These are phyloP conservation scores for Afroboletus lepidellus DNA, from an alignment of 1,284 basidiomycete species.

Conservation along the genomic window DNA sequence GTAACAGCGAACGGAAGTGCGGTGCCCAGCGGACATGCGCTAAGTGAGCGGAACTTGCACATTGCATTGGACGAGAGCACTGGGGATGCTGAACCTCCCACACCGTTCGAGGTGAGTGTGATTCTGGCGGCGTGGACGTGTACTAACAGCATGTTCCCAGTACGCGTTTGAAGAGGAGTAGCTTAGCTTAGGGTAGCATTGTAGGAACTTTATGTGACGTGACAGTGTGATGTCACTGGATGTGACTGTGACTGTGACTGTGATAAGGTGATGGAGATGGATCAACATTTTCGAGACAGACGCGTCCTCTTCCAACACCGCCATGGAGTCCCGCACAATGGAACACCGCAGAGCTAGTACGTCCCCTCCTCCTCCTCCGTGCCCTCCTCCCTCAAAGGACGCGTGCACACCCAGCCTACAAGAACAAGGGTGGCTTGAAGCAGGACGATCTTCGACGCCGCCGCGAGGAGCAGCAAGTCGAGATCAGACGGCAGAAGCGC, in stretches of 20 bases:
- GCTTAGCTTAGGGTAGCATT: neutral
- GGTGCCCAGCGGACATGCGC: slow-evolving; percentile 22
- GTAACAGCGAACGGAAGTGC: slow-evolving; percentile 28
- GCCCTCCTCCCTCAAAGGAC: slow-evolving; percentile 9
- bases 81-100: slow-evolving; percentile 77
- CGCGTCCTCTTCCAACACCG: slow-evolving; percentile 27
- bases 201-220: neutral
- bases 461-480: slow-evolving; percentile 95
- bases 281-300: slow-evolving; percentile 15
- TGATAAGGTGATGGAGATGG: slow-evolving; percentile 29
- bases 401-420: slow-evolving; percentile 45
- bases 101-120: slow-evolving; percentile 78
- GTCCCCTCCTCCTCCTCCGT: slow-evolving; percentile 22
- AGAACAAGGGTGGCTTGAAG: slow-evolving; percentile 83
- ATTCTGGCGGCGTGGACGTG: slow-evolving; percentile 39
- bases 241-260: slow-evolving; percentile 33
- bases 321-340: slow-evolving; percentile 59
- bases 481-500: slow-evolving; percentile 94
- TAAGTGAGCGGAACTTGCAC: slow-evolving; percentile 40
- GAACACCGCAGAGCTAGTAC: slow-evolving; percentile 65
- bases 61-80: slow-evolving; percentile 68
- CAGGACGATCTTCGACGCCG: slow-evolving; percentile 88
- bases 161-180: slow-evolving; percentile 21
- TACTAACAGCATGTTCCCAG: slow-evolving; percentile 13
- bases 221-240: slow-evolving; percentile 4